These are phyloP conservation scores for Rutstroemia sydowiana DNA, from an alignment of 2,329 filamentous ascomycete species.

Conservation along the genomic window DNA sequence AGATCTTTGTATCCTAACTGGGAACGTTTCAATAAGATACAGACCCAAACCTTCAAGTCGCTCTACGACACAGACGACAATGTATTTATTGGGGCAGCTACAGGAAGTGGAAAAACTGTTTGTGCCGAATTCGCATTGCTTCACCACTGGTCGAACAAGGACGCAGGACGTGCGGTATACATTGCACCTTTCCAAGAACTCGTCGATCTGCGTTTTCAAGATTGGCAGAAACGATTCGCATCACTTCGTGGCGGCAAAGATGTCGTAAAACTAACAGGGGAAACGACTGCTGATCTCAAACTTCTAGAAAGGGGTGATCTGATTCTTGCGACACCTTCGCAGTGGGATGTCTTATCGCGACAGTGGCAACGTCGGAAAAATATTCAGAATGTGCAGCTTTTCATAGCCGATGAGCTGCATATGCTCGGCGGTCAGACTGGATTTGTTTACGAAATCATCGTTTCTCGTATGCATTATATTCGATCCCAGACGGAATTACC, in stretches of 20 bases:
- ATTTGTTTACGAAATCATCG: conserved; percentile 89
- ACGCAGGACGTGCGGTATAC: conserved; percentile 78
- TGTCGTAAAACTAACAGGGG: conserved; percentile 87
- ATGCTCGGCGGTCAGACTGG: conserved; percentile 81
- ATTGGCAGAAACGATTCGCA: conserved; percentile 76
- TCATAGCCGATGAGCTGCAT: conserved; percentile 93
- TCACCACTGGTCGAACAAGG: conserved; percentile 71
- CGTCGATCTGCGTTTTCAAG: conserved; percentile 70
- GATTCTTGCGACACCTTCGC: conserved; percentile 82
- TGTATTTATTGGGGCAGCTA: conserved; percentile 85
- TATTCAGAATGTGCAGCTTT: conserved; percentile 79
- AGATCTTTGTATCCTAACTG: conserved; percentile 74
- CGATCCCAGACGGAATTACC: conserved; percentile 77
- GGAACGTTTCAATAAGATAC: conserved; percentile 91
- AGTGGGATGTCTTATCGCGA: conserved; percentile 93
- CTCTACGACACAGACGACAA: conserved; percentile 88
- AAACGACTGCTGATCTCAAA: conserved; percentile 85
- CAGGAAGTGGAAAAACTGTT: conserved; percentile 92
- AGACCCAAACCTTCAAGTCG: conserved; percentile 95
- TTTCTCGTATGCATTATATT: conserved; percentile 98
- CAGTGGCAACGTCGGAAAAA: conserved; percentile 98
- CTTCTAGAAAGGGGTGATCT: conserved; percentile 81
- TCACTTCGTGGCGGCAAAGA: conserved; percentile 74
- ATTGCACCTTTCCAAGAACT: conserved; percentile 92
- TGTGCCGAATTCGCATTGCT: conserved; percentile 92